Evolutionary conservation across 495 filamentous ascomycete genomes (phyloP), one percentile per base, ranked within the genome.

Genomic region (Penicillium angulare): DNA sequence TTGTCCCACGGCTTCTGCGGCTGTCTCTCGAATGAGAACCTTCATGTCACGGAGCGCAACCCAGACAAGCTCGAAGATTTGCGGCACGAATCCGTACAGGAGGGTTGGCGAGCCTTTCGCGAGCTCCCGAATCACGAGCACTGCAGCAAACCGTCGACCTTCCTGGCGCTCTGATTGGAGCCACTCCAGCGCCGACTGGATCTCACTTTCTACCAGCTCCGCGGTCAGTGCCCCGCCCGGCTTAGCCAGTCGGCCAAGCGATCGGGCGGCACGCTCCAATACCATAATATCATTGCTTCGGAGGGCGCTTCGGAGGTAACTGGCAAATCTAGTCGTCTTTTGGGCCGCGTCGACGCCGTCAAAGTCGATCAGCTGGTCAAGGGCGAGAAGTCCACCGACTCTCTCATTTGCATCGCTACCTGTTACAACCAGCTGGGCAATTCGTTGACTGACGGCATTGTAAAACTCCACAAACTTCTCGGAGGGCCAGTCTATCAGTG

Each of bases 221-320:
- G 93, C 93, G 31, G 95, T 96, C 44, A 99, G 77, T 31, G 93
- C 91, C 36, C 93, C 93, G 36, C 93, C 95, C 2, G 93, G 95
- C 53, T 85, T 84, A 51, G 92, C 95, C 40, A 99, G 79, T 57
- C 86, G 86, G 26, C 93, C 95, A 18, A 99, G 75, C 9, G 90
- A 91, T 56, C 85, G 81, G 36, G 93, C 90, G 12, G 93, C 95
- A 31, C 85, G 81, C 22, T 93, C 79, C 83, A 99, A 89, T 12
- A 92, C 89, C 24, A 79, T 80, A 49, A 85, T 88, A 52, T 97
- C 92, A 59, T 89, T 93, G 41, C 92, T 92, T 59, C 90, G 82
- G 57, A 97, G 75, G 22, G 95, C 89, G 36, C 79, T 86, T 47
- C 89, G 86, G n/a, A 99, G 81, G 58, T 90, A 92, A 53, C 89